Evolutionary conservation across 257 asterid genomes (phyloP), one percentile per base, ranked within the genome.

Genomic region (Solanum chilense): DNA sequence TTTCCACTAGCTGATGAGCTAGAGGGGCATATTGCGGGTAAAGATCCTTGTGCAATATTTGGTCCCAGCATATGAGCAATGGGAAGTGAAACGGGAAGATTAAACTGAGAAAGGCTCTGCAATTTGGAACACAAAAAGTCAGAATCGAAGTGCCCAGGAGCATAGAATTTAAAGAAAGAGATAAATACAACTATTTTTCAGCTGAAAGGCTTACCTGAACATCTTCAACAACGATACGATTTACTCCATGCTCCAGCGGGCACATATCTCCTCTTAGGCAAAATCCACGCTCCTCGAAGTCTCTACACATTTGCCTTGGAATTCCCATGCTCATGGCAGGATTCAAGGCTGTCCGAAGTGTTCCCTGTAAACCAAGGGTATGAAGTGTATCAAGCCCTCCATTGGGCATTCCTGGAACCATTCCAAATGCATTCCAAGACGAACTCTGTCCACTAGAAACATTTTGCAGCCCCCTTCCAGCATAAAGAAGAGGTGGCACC

Each of bases 261-360:
- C 99, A 97, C 96, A 97, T 97, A 89, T 95, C 99, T 64, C 99
- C 99, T 92, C 99, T 95, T 89, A 97, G 90, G 92, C 99, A 97
- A 95, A 96, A 97, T 64, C 99, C 99, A 86, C 98, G 99, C 89
- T 97, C 99, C 92, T 97, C 99, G 87, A 97, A 97, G 92, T 97
- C 99, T 92, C 98, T 93, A 88, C 99, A 97, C 85, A 95, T 88
- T 90, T 93, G 98, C 85, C 95, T 91, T 18, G 98, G 94, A 81
- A 97, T 92, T 87, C 97, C 97, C 85, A 95, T 87, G 86, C 89
- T 93, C 86, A 93, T 44, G 42, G 97, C 91, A 42, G 97, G 95
- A 91, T 85, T 90, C 87, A 96, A 91, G 45, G 93, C 88, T 88
- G 94, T 95, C 88, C 97, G 90, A 60, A 93, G 83, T 39, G 94